A percentile compares a stretch with the other conserved stretches of the same genome.
phyloP scores from a whole-genome alignment of 352 stramenopile genomes.

The Pythium oligandrum region DNA sequence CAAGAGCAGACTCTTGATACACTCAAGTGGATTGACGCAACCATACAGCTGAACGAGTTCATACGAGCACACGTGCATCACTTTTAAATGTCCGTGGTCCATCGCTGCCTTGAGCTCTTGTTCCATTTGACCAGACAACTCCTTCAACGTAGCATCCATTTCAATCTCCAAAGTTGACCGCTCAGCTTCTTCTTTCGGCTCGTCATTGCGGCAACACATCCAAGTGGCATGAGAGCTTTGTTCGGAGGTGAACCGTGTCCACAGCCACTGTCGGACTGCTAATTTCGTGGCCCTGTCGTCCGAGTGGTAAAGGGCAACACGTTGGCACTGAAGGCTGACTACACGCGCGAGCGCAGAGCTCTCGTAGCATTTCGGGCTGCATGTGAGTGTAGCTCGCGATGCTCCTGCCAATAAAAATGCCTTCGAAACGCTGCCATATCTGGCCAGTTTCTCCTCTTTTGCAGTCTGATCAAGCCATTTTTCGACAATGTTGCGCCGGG shows the following conservation, averaged over 20 bases:
- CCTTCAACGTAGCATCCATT: not conserved
- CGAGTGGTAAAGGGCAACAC: constrained; percentile 36
- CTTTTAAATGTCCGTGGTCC: constrained; percentile 30
- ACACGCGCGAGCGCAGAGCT: too few species aligned
- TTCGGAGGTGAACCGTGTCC: constrained; percentile 42
- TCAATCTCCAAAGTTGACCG: constrained; percentile 3
- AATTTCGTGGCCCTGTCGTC: constrained; percentile 13
- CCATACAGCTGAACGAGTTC: constrained; percentile 56
- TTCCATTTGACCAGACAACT: constrained; percentile 8
- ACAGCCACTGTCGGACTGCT: constrained; percentile 26
- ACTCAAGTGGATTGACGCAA: constrained; percentile 39
- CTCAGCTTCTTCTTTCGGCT: constrained; percentile 5
- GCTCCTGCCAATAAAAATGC: constrained; percentile 8
- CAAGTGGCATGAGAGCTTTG: constrained; percentile 33
- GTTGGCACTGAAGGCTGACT: constrained; percentile 29
- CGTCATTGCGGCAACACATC: constrained; percentile 29
- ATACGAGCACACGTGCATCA: constrained; percentile 40
- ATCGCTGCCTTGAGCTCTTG: constrained; percentile 23
- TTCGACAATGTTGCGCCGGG: constrained; percentile 49
- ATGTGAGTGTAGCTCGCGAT: not conserved
- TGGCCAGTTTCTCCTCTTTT: constrained; percentile 6
- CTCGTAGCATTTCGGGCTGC: not conserved
- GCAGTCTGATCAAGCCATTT: constrained; percentile 63
- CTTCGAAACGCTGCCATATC: constrained; percentile 2
- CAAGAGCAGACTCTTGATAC: constrained; percentile 49